Base-by-base conservation (phyloP, 164 flowering plant species). In the Liquidambar formosana region DNA sequence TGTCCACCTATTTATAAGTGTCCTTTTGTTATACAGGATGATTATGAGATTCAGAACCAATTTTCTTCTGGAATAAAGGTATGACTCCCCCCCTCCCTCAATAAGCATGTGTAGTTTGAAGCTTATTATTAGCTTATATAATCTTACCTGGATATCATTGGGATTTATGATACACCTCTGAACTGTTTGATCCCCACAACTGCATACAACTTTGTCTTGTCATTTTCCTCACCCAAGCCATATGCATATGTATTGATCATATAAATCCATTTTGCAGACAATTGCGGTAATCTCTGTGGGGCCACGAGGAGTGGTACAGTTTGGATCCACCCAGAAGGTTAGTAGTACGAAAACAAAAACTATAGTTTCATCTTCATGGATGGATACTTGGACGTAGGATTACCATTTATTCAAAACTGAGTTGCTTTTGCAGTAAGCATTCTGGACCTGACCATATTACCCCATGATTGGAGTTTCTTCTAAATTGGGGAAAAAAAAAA, bases 261-360 rank as follows among this genome's bases (percentile, higher is more conserved):
- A 41, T 28, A 4, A 19, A 59, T 77, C 60, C 28, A 38, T 65
- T 80, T 81, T 83, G 81, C 92, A 94, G 98, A 91, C 97, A 60
- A 75, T 94, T 77, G 91, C 79, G 16, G 78, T 85, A 16, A 82
- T 93, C 64, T 63, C 95, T 26, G 80, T 93, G 60, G 87, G 81
- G 71, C 79, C 83, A 11, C 78, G 70, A 16, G 89, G 96, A 10
- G 94, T 91, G 33, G 61, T 89, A 57, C 93, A 90, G 78, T 83
- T 94, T 72, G 98, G 97, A 73, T 88, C 98, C 63, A 82, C 83
- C 28, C 65, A 80, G 27, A 88, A 91, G 98, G 98, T 94, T 64
- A 59, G 85, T 66, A 43, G 1, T 25, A 3, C 18, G 46, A 2
- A 23, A 10, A 19, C 54, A 52, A 19, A 10, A 4, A 33, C 59